These are phyloP conservation scores for Artemisia argyi DNA, from an alignment of 129 eudicot genomes.

Conservation along the genomic window DNA sequence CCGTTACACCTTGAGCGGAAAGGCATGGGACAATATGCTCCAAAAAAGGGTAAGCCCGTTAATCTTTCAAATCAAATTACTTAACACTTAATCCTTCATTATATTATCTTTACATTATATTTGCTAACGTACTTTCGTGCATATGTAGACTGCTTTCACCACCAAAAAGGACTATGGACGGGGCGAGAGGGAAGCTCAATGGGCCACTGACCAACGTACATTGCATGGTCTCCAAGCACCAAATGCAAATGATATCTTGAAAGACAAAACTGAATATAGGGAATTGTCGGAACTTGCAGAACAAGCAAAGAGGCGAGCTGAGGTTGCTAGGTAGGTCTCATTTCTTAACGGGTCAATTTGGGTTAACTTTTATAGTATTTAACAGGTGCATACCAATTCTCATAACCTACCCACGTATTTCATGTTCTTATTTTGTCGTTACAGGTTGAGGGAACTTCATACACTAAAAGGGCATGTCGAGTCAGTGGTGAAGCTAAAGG, in stretches of 20 bases:
- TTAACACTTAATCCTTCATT: background rate
- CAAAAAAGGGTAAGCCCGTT: constrained; percentile 50
- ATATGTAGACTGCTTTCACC: constrained; percentile 46
- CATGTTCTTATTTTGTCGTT: background rate
- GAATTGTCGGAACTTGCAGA: constrained; percentile 49
- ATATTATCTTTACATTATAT: background rate
- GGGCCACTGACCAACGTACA: constrained; percentile 51
- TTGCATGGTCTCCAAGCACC: constrained; percentile 52
- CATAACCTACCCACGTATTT: too few species aligned
- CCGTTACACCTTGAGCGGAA: constrained; percentile 66
- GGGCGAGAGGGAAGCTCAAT: constrained; percentile 52
- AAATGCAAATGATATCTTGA: constrained; percentile 27
- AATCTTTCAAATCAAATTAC: background rate
- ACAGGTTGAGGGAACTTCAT: constrained; percentile 53
- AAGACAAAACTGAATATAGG: constrained; percentile 29
- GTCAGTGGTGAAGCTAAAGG: constrained; percentile 57
- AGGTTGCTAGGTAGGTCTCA: constrained; percentile 47
- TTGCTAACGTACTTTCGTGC: background rate
- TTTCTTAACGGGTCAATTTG: background rate
- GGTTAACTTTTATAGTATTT: background rate
- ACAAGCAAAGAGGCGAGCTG: constrained; percentile 50
- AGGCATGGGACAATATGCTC: constrained; percentile 73
- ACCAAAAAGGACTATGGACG: constrained; percentile 49
- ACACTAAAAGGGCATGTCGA: constrained; percentile 48
- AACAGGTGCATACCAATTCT: too few species aligned